These are phyloP conservation scores for Aspergillus sp. DNA, from an alignment of 2,329 filamentous ascomycete genomes.

Conservation along the genomic window DNA sequence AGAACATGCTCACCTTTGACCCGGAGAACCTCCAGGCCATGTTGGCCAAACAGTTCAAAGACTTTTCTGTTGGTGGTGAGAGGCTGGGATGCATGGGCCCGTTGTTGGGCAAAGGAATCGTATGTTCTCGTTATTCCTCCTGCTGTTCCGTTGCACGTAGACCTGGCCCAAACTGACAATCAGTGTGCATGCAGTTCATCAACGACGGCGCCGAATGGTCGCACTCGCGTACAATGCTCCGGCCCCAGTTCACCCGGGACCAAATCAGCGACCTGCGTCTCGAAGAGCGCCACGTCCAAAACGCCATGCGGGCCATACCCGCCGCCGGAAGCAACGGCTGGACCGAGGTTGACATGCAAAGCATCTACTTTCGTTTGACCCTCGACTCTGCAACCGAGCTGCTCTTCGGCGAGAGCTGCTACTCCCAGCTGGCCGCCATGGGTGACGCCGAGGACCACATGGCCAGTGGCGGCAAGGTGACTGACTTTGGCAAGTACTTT, in stretches of 20 bases:
- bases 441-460: constrained; percentile 37
- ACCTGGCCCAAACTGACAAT: not conserved
- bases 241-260: constrained; percentile 84
- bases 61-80: constrained; percentile 77
- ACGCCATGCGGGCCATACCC: constrained; percentile 68
- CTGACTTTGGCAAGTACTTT: constrained; percentile 37
- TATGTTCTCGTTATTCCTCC: constrained; percentile 23
- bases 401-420: constrained; percentile 74
- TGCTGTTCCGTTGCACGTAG: accelerated
- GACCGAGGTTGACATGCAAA: constrained; percentile 66
- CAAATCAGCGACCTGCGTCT: constrained; percentile 78
- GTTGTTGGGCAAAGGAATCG: constrained; percentile 49
- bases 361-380: constrained; percentile 81
- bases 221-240: constrained; percentile 74
- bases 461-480: not conserved
- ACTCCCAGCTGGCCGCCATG: constrained; percentile 47
- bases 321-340: constrained; percentile 52
- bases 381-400: constrained; percentile 87
- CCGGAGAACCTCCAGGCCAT: constrained; percentile 77
- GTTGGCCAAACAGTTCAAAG: constrained; percentile 76
- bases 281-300: constrained; percentile 76
- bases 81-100: constrained; percentile 63
- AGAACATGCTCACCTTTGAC: constrained; percentile 35
- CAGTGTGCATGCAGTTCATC: constrained; percentile 44
- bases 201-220: constrained; percentile 80